Percentiles rank a stretch among this genome's conserved stretches.
phyloP scores from a whole-genome alignment of 225 moss, liverwort and hornwort genomes.

The Straminergon stramineum region DNA sequence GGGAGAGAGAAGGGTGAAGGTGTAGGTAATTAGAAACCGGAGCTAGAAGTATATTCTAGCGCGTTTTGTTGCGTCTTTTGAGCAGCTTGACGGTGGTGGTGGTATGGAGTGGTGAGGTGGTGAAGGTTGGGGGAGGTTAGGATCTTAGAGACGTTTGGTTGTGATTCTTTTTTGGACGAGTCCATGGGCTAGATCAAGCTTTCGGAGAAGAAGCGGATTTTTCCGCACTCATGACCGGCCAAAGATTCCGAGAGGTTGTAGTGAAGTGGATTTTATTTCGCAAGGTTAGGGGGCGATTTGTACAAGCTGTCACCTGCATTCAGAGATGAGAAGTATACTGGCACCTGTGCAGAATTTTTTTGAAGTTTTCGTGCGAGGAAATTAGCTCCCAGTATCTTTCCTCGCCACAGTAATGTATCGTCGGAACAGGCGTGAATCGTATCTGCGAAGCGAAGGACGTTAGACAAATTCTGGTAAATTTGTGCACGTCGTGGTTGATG shows the following conservation, averaged over 20 bases:
- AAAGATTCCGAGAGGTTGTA: slow-evolving; percentile 9
- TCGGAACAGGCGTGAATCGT: not conserved
- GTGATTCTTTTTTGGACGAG: not conserved
- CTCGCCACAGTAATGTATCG: not conserved
- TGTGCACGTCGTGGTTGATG: not conserved
- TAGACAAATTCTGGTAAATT: not conserved
- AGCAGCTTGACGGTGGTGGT: slow-evolving; percentile 11
- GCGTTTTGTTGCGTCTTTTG: slow-evolving; percentile 19
- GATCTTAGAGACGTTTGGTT: not conserved
- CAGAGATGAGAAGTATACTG: not conserved
- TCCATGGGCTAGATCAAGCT: slow-evolving; percentile 8
- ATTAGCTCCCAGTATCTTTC: slow-evolving; percentile 1
- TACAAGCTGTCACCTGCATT: slow-evolving; percentile 4
- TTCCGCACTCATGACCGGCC: slow-evolving; percentile 5
- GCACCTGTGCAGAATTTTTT: not conserved
- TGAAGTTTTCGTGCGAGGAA: not conserved
- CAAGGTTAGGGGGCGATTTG: slow-evolving; percentile 4
- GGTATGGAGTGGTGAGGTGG: not conserved
- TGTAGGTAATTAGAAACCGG: slow-evolving; percentile 1
- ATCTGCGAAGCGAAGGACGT: not conserved
- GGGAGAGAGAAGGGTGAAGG: not conserved
- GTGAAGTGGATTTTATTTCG: not conserved
- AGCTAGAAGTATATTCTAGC: slow-evolving; percentile 24
- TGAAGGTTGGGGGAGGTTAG: not conserved
- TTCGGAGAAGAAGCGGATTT: not conserved